Base-by-base conservation (phyloP, 805 yeast genomes). In the Starmerella vitae region DNA sequence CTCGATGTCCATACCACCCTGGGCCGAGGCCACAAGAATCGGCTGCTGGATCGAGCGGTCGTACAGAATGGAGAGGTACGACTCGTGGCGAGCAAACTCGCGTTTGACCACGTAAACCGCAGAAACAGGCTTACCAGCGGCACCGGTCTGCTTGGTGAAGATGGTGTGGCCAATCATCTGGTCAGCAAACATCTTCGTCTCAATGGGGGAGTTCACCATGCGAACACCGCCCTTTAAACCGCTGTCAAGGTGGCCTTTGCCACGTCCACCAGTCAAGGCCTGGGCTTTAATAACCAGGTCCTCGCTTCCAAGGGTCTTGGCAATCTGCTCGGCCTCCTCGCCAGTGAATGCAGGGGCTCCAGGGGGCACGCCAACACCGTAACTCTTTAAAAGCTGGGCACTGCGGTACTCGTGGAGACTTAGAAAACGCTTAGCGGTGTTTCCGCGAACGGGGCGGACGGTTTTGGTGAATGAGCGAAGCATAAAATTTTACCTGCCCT, bases 1-100 rank as follows among this genome's bases (percentile, higher is more conserved):
- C 71, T 91, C 99, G 58, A 91, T 91, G 68, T 91, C 95, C 94
- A 91, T 86, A 70, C 99, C 99, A 69, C 99, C 99, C 68, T 91
- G 91, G 48, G 93, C 70, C 25, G 96, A 85, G 36, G 95, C 95
- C 49, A 91, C 94, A 58, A 91, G 81, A 66, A 91, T 70, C 44
- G 97, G 94, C 52, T 73, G 68, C 66, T 86, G 93, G 51, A 78
- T 72, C 52, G 76, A 72, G 69, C 99, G 84, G 71, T 91, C 97
- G 80, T 86, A 74, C 53, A 91, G 71, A 52, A 91, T 84, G 47
- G 96, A 93, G 51, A 91, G 65, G 67, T 91, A 91, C 42, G 96
- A 93, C 70, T 91, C 99, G 53, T 93, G 85, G 55, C 77, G 71
- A 44, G 91, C 94, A 58, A 81, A 80, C 61, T 85, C 86, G 64